Conservation (phyloP, 1,284 basidiomycete species). For the Ganoderma resinaceum region DNA sequence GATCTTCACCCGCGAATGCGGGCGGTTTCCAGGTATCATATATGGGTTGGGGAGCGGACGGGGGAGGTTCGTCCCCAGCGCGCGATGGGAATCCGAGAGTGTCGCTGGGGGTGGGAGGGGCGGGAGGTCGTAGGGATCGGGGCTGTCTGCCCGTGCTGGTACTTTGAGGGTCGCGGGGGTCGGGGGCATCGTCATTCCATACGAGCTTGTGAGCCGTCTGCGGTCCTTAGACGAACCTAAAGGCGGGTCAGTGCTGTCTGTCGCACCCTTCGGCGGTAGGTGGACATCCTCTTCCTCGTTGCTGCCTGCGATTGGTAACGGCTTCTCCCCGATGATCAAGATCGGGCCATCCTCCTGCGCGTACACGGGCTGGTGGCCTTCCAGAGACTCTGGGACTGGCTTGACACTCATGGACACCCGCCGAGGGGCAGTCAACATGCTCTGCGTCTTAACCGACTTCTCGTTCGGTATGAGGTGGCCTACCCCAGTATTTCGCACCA, state of each 20-base stretch:
- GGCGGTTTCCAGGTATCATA: not conserved
- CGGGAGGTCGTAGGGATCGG: conserved; percentile 9
- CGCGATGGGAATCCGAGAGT: not conserved
- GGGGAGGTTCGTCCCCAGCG: not conserved
- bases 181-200: not conserved
- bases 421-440: not conserved
- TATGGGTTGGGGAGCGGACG: conserved; percentile 7
- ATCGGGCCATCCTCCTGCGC: conserved; percentile 1
- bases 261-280: not conserved
- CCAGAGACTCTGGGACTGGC: not conserved
- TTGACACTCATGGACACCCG: not conserved
- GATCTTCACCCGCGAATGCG: not conserved
- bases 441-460: conserved; percentile 4
- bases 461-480: conserved; percentile 16
- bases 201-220: conserved; percentile 11
- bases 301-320: conserved; percentile 14
- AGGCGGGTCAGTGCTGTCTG: not conserved
- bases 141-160: conserved; percentile 11
- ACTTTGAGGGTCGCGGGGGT: conserved; percentile 3
- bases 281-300: not conserved
- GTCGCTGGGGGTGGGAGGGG: not conserved
- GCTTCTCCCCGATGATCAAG: conserved; percentile 13
- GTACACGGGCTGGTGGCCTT: not conserved
- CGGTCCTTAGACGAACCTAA: conserved; percentile 4
- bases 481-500: conserved; percentile 5